phyloP scores from a whole-genome alignment of 371 early-diverging fungal genomes.

The Mortierella sp. region DNA sequence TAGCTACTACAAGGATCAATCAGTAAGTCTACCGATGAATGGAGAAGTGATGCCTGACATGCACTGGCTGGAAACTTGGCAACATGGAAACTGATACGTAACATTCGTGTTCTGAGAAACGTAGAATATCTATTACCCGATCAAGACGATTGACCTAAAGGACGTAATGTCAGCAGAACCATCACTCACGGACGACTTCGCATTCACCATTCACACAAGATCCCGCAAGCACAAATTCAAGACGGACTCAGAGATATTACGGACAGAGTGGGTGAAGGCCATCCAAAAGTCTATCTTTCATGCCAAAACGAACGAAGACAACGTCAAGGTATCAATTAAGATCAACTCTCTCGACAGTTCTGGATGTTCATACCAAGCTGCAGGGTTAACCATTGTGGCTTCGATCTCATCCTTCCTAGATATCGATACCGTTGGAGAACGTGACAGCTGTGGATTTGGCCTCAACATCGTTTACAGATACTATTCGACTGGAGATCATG shows the following conservation, averaged over 20 bases:
- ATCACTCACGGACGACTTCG: slow-evolving; percentile 32
- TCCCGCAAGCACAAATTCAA: slow-evolving; percentile 64
- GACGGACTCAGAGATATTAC: slow-evolving; percentile 57
- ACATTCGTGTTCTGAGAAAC: no score
- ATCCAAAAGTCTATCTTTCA: slow-evolving; percentile 73
- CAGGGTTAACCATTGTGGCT: not conserved
- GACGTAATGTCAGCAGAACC: slow-evolving; percentile 62
- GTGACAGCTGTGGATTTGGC: slow-evolving; percentile 68
- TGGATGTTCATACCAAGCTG: no score
- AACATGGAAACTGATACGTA: no score
- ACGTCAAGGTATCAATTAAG: slow-evolving; percentile 59
- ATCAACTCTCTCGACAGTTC: no score
- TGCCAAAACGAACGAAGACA: slow-evolving; percentile 70
- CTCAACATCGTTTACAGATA: slow-evolving; percentile 63
- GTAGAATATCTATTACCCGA: slow-evolving; percentile 73
- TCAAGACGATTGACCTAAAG: slow-evolving; percentile 75
- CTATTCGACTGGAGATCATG: slow-evolving; percentile 66
- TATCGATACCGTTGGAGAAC: slow-evolving; percentile 62
- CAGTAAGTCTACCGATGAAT: no score
- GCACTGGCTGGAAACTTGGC: no score
- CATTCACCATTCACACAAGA: slow-evolving; percentile 43
- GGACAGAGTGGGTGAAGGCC: slow-evolving; percentile 57
- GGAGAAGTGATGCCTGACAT: no score
- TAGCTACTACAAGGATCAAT: slow-evolving; percentile 69
- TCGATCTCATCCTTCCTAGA: slow-evolving; percentile 22